Evolutionary conservation across 2,329 filamentous ascomycete genomes (phyloP), one percentile per base, ranked within the genome.

Genomic region (Cladorrhinum sp.): DNA sequence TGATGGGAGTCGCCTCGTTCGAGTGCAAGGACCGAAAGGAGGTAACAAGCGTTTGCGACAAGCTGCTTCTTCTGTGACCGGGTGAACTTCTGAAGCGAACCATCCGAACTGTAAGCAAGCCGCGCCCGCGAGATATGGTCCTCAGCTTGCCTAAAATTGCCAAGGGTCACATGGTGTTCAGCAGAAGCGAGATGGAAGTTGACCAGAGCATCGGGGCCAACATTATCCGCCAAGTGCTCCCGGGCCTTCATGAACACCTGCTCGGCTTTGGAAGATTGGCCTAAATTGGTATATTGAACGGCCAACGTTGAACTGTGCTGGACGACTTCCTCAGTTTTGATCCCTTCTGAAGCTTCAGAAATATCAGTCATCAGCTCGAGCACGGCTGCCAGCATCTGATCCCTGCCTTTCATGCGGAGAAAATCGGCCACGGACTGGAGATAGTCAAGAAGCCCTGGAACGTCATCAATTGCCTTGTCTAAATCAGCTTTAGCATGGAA

Each of bases 111-210:
- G 64, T 75, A 70, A 63, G 72, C 62, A 64, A 75, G 66, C 50
- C 78, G 77, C 36, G 79, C 79, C 61, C 75, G 75, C 49, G 70
- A 65, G 18, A 81, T 68, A 59, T 75, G 68, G 23, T 73, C 73
- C 69, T 70, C 79, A 71, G 84, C 88, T 73, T 89, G 86, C 9
- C 86, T 81, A 16, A 84, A 75, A 55, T 86, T 85, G 9, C 88
- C 89, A 12, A 87, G 82, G 1, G 84, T 83, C 18, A 93, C 77
- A 26, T 88, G 79, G 71, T 92, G 92, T 71, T 96, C 91, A 0
- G 90, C 87, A 63, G 87, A 86, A 0, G 86, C 85, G 6, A 96
- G 75, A 65, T 92, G 83, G 72, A 89, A 89, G 16, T 74, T 74
- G 9, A 79, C 79, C 20, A 79, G 65, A 5, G 77, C 73, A 18